Percentiles rank a stretch among this genome's conserved stretches.
These are phyloP conservation scores for Casuarina equisetifolia DNA, from an alignment of 306 rosid species.

Conservation along the genomic window DNA sequence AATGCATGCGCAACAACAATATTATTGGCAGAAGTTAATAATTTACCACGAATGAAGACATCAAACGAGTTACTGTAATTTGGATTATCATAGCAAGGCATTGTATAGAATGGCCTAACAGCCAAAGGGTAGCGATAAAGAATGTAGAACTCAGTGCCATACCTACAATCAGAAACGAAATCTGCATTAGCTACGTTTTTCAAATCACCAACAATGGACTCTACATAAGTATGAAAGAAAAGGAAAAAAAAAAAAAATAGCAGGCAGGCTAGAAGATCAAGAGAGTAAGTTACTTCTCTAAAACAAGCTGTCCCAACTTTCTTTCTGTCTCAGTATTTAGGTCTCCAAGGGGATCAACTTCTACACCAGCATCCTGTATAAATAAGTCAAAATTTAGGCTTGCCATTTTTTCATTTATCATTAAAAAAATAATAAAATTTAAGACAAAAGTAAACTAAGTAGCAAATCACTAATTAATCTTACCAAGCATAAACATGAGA, in stretches of 20 bases:
- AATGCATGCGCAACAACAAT: neutral
- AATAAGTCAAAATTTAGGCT: constrained; percentile 18
- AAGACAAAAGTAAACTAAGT: neutral
- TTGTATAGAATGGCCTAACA: constrained; percentile 90
- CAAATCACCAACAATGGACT: neutral
- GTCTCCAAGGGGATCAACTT: constrained; percentile 86
- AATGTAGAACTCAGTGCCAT: constrained; percentile 88
- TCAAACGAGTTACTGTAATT: constrained; percentile 88
- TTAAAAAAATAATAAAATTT: neutral
- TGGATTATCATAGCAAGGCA: constrained; percentile 86
- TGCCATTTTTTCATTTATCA: neutral
- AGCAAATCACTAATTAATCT: neutral
- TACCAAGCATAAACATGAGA: neutral
- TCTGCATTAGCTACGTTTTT: neutral
- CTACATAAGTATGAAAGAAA: neutral
- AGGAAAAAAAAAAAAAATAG: neutral
- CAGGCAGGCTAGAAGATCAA: neutral
- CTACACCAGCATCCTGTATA: constrained; percentile 77
- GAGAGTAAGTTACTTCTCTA: constrained; percentile 62
- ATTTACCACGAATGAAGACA: constrained; percentile 88
- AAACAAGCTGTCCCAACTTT: constrained; percentile 77
- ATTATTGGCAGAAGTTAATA: constrained; percentile 8
- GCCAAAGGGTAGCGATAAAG: constrained; percentile 88
- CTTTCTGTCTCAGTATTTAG: constrained; percentile 87
- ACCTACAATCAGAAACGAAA: constrained; percentile 43